phyloP scores from a whole-genome alignment of 371 early-diverging fungal species.

The Fennellomyces sp. region DNA sequence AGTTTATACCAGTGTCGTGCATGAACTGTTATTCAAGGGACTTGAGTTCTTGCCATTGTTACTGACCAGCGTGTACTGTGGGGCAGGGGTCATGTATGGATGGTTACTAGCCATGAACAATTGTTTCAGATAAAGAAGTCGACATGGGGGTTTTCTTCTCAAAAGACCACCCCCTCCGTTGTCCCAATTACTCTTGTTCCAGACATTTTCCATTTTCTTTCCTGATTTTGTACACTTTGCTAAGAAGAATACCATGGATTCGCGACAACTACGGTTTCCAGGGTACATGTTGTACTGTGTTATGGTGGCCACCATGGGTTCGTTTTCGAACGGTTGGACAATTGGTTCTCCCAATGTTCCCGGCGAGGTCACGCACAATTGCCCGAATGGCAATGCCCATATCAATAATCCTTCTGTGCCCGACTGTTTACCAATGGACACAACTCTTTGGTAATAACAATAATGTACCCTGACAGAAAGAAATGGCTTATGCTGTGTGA shows the following conservation, averaged over 20 bases:
- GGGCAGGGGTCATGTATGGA: slow-evolving; percentile 78
- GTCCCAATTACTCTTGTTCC: neutral
- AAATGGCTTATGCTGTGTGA: neutral
- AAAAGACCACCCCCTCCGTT: neutral
- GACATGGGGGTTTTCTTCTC: too few species aligned
- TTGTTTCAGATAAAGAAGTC: slow-evolving; percentile 21
- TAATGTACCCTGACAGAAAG: neutral
- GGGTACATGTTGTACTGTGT: slow-evolving; percentile 47
- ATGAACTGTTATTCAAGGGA: slow-evolving; percentile 55
- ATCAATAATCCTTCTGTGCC: slow-evolving; percentile 21
- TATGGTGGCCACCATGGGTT: slow-evolving; percentile 33
- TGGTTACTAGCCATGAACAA: slow-evolving; percentile 57
- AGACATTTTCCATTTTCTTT: neutral
- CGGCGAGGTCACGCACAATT: slow-evolving; percentile 33
- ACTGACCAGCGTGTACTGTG: slow-evolving; percentile 79
- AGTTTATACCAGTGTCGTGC: slow-evolving; percentile 59
- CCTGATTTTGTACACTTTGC: neutral
- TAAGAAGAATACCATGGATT: slow-evolving; percentile 31
- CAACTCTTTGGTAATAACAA: slow-evolving; percentile 16
- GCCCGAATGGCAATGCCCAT: slow-evolving; percentile 30
- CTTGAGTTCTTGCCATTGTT: slow-evolving; percentile 85
- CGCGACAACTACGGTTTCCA: slow-evolving; percentile 38
- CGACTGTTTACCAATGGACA: slow-evolving; percentile 32
- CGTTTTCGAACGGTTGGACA: slow-evolving; percentile 45
- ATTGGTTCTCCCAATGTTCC: slow-evolving; percentile 53